Conservation (phyloP, 768 basidiomycete species). For the Auricularia auricula-judae region DNA sequence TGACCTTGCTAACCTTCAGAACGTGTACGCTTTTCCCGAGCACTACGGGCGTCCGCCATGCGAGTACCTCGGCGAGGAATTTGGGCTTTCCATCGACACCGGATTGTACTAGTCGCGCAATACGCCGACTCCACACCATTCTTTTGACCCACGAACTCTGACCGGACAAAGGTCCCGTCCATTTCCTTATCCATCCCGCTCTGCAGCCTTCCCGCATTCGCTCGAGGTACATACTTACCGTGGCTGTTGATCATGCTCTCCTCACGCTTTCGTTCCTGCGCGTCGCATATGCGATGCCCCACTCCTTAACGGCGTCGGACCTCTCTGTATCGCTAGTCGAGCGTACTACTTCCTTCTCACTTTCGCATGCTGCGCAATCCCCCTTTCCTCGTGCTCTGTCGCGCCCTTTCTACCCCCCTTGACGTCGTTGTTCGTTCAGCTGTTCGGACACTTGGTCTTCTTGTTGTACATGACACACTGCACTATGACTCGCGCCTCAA, state of each 20-base stretch:
- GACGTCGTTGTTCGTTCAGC: too few species aligned
- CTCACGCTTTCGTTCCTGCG: neutral
- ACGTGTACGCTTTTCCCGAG: neutral
- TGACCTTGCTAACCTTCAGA: neutral
- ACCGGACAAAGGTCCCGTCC: neutral
- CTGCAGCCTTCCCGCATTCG: neutral
- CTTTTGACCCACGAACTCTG: neutral
- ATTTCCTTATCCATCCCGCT: too few species aligned
- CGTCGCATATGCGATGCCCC: neutral
- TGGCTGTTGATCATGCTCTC: neutral
- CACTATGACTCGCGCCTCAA: too few species aligned
- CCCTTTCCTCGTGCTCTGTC: neutral
- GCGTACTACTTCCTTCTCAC: neutral
- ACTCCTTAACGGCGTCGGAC: neutral
- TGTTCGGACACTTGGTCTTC: too few species aligned
- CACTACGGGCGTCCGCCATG: neutral
- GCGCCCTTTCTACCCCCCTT: too few species aligned
- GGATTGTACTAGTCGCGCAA: neutral
- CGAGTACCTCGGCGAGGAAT: neutral
- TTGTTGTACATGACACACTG: too few species aligned
- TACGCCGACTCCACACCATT: neutral
- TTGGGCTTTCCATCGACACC: neutral
- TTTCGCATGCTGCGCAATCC: neutral
- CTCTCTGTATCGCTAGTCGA: neutral
- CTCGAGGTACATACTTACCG: neutral